A percentile compares a stretch with the other conserved stretches of the same genome.
Evolutionary conservation across 495 filamentous ascomycete genomes (phyloP).

Genomic region (Talaromyces proteolyticus): DNA sequence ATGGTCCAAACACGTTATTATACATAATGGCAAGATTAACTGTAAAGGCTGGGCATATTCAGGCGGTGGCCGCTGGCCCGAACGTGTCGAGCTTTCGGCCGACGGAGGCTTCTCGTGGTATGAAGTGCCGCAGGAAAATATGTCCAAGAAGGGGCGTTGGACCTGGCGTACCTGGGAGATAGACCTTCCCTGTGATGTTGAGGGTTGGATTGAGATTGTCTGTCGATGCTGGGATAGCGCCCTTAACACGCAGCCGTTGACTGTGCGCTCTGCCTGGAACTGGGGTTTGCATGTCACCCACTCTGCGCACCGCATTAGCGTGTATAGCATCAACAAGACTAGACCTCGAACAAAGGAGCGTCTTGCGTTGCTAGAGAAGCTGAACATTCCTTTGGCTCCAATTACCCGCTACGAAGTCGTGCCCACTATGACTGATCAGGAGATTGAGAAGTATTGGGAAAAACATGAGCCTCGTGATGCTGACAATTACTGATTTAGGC

Average conservation of each 20-base stretch:
- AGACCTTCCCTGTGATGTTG: constrained; percentile 33
- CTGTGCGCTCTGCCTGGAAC: constrained; percentile 37
- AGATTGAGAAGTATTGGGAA: constrained; percentile 40
- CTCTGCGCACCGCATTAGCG: constrained; percentile 55
- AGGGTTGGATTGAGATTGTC: constrained; percentile 39
- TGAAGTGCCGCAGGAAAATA: constrained; percentile 18
- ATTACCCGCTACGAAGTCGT: constrained; percentile 45
- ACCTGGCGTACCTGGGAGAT: constrained; percentile 33
- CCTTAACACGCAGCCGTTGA: constrained; percentile 34
- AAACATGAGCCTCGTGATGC: constrained; percentile 44
- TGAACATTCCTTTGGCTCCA: constrained; percentile 38
- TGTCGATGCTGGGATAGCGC: constrained; percentile 37
- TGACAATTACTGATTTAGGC: constrained; percentile 19
- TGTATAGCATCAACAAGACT: constrained; percentile 57
- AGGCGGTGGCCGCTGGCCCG: constrained; percentile 38
- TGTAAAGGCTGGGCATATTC: constrained; percentile 42
- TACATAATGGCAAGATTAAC: constrained; percentile 25
- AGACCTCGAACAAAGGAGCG: constrained; percentile 39
- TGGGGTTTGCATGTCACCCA: constrained; percentile 65
- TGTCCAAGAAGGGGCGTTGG: constrained; percentile 31
- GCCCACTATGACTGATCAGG: constrained; percentile 34
- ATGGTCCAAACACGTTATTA: constrained; percentile 22
- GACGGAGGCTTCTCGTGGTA: constrained; percentile 39
- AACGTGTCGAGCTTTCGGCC: constrained; percentile 37
- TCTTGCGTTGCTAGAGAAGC: constrained; percentile 42